phyloP scores from a whole-genome alignment of 441 rosid genomes.

The Melianthus villosus region DNA sequence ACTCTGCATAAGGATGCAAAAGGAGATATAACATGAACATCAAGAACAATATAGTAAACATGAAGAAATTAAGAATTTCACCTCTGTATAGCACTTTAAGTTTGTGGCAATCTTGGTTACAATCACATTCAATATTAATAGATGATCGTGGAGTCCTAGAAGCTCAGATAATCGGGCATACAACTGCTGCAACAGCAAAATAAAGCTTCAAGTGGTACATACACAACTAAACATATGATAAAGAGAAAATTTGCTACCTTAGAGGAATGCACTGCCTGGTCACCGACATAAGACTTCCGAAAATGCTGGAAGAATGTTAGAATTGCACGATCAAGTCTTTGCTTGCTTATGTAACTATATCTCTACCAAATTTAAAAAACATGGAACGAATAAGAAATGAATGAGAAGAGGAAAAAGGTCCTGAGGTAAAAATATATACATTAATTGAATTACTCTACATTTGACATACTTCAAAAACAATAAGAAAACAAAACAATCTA shows the following conservation, averaged over 20 bases:
- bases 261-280: conserved; percentile 96
- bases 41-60: conserved; percentile 2
- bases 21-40: conserved; percentile 1
- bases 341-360: conserved; percentile 78
- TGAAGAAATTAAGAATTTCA: conserved; percentile 15
- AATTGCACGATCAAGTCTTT: conserved; percentile 96
- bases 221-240: conserved; percentile 3
- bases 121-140: conserved; percentile 76
- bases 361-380: conserved; percentile 37
- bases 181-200: conserved; percentile 72
- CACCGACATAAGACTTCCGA: conserved; percentile 96
- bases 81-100: conserved; percentile 86
- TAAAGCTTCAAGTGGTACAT: conserved; percentile 18
- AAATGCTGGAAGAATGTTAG: conserved; percentile 95
- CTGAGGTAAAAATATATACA: too few species aligned
- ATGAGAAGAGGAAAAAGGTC: too few species aligned
- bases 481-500: too few species aligned
- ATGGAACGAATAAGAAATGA: too few species aligned
- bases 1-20: conserved; percentile 35
- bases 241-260: conserved; percentile 40
- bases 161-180: conserved; percentile 86
- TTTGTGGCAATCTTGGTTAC: conserved; percentile 91
- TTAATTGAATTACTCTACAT: too few species aligned
- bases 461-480: too few species aligned
- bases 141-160: conserved; percentile 90